Evolutionary conservation across 257 asterid genomes (phyloP).

Genomic region (Solanum ossicruentum): DNA sequence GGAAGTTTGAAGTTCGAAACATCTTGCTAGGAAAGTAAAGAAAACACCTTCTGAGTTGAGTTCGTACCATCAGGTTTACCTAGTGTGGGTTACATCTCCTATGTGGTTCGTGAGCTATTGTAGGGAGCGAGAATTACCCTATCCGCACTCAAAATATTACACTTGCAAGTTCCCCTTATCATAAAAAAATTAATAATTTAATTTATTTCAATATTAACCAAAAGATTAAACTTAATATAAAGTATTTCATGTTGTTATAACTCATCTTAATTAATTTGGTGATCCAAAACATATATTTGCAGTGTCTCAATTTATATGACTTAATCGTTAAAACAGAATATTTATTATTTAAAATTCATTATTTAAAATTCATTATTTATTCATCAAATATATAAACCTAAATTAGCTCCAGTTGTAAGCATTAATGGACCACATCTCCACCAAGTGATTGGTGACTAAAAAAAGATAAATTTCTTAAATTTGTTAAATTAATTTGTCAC

Average conservation of each 20-base stretch:
- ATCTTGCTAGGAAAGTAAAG: too few species aligned
- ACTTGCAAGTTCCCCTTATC: too few species aligned
- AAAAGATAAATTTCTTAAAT: background rate
- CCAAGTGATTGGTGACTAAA: background rate
- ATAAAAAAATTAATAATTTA: too few species aligned
- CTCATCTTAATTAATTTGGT: background rate
- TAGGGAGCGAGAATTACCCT: too few species aligned
- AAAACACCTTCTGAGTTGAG: too few species aligned
- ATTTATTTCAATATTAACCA: background rate
- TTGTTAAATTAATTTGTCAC: background rate
- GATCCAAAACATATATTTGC: background rate
- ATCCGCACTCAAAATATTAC: too few species aligned
- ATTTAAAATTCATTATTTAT: background rate
- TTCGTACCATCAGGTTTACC: too few species aligned
- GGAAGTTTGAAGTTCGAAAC: too few species aligned
- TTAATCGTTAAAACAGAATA: too few species aligned
- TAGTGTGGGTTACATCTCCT: too few species aligned
- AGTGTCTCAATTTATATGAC: background rate
- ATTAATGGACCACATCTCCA: background rate
- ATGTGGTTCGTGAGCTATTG: too few species aligned
- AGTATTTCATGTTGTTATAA: background rate
- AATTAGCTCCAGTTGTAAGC: background rate
- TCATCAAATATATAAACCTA: background rate
- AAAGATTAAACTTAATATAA: background rate
- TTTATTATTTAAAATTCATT: background rate